Evolutionary conservation across 176 grass and related monocot species (phyloP), one percentile per base, ranked within the genome.

Genomic region (Oryza officinalis): DNA sequence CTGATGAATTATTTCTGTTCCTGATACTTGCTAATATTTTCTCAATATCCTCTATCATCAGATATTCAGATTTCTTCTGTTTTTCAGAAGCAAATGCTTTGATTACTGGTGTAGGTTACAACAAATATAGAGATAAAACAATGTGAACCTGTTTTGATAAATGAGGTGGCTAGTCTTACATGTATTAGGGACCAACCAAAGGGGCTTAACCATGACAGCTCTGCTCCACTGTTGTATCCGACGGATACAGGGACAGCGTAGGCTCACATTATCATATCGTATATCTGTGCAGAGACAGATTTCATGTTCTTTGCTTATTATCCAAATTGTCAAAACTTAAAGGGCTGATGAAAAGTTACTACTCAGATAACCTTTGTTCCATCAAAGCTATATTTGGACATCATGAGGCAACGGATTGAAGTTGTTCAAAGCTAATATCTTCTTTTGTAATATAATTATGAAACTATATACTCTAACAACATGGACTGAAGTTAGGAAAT

Each of bases 371-470:
- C 7, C n/a, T 63, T 41, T 69, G 27, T 59, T 61, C 9, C 14
- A 26, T 60, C 49, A 54, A 67, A 74, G 11, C 22, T 86, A 45
- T 67, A 81, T 69, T 69, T 27, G 49, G 30, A 81, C 41, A 81
- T 45, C 20, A 10, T 30, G 37, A 69, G 28, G 46, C 37, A 31
- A 14, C 44, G 28, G 20, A 26, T 14, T 87, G 14, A 81, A 59
- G 2, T 76, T 69, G 27, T 22, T 80, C 27, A 33, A 75, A 47
- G 14, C 10, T 10, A 75, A 10, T 82, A 57, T 41, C 35, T 64
- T 27, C 71, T 12, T 49, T 77, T 37, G 41, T 1, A 10, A 30
- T 82, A 70, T 75, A 67, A 57, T 50, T 40, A 18, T 18, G 43
- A 49, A 71, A 70, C 43, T 27, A 11, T 46, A 50, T 30, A 32